Evolutionary conservation across 169 alveolate genomes (phyloP), one percentile per base, ranked within the genome.

Genomic region (Ichthyophthirius multifiliis): DNA sequence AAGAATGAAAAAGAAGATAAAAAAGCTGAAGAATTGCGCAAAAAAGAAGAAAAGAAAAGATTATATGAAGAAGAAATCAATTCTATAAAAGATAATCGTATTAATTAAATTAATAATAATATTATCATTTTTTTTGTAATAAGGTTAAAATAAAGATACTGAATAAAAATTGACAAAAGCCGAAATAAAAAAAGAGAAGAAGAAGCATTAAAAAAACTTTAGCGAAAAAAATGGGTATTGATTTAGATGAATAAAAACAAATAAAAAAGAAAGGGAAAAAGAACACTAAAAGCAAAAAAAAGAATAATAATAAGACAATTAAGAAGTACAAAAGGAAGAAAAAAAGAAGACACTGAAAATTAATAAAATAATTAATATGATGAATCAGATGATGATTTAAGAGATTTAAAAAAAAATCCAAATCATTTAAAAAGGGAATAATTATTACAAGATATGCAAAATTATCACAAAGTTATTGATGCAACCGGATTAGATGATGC

Each of bases 331-430:
- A 55, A 39, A 27, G 71, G 71, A 27, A 39, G 31, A 55, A 20
- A 55, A 55, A 39, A 27, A 55, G 71, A 55, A 55, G 71, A 55
- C 12, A 55, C 43, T 5, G 71, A 55, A n/a, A n/a, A n/a, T n/a
- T n/a, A n/a, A n/a, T n/a, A n/a, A n/a, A n/a, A n/a, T n/a, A n/a
- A n/a, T n/a, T n/a, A n/a, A n/a, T n/a, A n/a, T n/a, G n/a, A n/a
- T n/a, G n/a, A n/a, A n/a, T n/a, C n/a, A n/a, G n/a, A n/a, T 3
- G 71, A 27, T 1, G 71, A 55, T 12, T 7, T 5, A 6, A 27
- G 23, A 13, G 2, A 55, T 55, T 34, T 55, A 5, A 55, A 55
- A 27, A 34, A 34, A 1, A 55, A 55, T 55, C 31, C 31, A 27
- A 55, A 55, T 55, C 71, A 55, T 9, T 27, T 55, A 9, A 55